phyloP scores from a whole-genome alignment of 2,329 filamentous ascomycete species.

The Arthroderma uncinatum region DNA sequence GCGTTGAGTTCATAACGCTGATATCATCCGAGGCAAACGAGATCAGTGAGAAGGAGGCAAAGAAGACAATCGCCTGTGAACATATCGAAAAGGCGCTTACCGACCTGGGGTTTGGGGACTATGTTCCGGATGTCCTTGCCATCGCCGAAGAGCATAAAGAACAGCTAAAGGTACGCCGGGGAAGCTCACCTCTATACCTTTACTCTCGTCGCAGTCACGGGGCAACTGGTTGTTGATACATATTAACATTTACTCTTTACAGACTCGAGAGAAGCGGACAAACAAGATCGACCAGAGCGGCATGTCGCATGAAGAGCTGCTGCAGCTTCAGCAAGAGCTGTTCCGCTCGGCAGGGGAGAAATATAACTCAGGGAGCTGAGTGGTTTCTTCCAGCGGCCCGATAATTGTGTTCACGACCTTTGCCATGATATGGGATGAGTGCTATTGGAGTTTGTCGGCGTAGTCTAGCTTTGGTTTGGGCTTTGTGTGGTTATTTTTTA shows the following conservation, averaged over 20 bases:
- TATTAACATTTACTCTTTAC: conserved; percentile 7
- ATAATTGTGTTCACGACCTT: not conserved
- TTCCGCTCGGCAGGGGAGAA: conserved; percentile 72
- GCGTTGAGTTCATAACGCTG: conserved; percentile 96
- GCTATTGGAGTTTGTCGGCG: not conserved
- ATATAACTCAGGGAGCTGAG: conserved; percentile 43
- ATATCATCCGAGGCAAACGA: conserved; percentile 98
- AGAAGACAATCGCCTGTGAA: conserved; percentile 97
- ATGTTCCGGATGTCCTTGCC: conserved; percentile 75
- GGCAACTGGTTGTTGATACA: too few relatives aligned
- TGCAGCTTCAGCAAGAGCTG: conserved; percentile 79
- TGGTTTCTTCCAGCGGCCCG: not conserved
- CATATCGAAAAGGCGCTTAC: conserved; percentile 93
- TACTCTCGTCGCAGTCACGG: too few relatives aligned
- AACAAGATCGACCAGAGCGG: conserved; percentile 95
- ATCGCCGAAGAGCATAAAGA: conserved; percentile 89
- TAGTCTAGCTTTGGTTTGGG: not conserved
- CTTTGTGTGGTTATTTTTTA: not conserved
- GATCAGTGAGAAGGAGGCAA: conserved; percentile 95
- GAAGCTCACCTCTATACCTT: not conserved
- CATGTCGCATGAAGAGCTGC: conserved; percentile 78
- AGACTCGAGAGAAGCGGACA: conserved; percentile 93
- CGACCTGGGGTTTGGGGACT: conserved; percentile 84
- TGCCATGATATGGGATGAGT: not conserved
- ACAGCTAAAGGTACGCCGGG: conserved; percentile 62